These are phyloP conservation scores for Lichenothelia convexa DNA, from an alignment of 495 filamentous ascomycete species.

Conservation along the genomic window DNA sequence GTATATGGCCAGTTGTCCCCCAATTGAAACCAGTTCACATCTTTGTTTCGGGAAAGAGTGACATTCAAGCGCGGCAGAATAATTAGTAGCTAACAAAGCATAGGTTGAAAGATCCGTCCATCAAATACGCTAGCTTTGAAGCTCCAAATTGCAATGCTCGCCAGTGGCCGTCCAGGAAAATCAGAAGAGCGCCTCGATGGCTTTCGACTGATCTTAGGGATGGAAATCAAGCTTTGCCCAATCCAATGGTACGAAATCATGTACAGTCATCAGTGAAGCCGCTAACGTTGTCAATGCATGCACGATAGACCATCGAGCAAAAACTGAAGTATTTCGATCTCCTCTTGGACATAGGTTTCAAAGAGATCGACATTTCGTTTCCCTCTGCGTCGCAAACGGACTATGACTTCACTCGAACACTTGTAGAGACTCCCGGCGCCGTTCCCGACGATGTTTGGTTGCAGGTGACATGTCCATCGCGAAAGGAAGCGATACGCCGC, in stretches of 20 bases:
- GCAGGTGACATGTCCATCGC: conserved; percentile 84
- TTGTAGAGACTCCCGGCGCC: conserved; percentile 71
- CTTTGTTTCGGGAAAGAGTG: too few species aligned
- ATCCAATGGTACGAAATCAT: conserved; percentile 30
- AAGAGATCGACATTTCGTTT: conserved; percentile 95
- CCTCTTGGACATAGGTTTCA: conserved; percentile 86
- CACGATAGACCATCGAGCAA: conserved; percentile 38
- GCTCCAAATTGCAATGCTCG: conserved; percentile 68
- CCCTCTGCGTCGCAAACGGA: conserved; percentile 87
- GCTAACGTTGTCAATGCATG: neutral
- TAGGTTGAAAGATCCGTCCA: conserved; percentile 89
- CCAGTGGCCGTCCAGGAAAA: conserved; percentile 62
- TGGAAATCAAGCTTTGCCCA: conserved; percentile 24
- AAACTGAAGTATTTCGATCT: conserved; percentile 92
- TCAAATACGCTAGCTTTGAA: conserved; percentile 68
- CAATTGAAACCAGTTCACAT: too few species aligned
- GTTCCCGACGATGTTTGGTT: conserved; percentile 90
- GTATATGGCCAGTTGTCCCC: too few species aligned
- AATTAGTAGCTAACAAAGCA: conserved; percentile 12
- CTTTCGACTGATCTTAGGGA: conserved; percentile 25
- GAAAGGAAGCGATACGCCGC: conserved; percentile 76
- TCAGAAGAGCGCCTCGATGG: conserved; percentile 26
- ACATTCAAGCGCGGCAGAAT: too few species aligned
- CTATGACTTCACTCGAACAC: conserved; percentile 79
- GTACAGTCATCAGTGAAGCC: neutral